Base-by-base conservation (phyloP, 805 yeast genomes). In the Kodamaea leandrae region DNA sequence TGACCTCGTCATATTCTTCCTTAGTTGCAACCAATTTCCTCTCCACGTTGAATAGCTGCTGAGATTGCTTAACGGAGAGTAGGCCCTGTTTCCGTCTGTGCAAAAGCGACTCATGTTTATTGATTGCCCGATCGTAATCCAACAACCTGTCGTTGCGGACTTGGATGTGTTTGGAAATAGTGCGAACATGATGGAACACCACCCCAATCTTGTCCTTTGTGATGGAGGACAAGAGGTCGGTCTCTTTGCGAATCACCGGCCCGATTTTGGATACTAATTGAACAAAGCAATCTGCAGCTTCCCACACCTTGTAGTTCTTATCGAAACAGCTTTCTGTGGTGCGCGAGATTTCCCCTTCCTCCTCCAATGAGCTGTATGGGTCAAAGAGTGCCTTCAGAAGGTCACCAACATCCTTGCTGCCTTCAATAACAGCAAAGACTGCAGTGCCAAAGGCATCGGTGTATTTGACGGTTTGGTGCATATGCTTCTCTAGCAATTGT, bases 51-150 rank as follows among this genome's bases (percentile, higher is more conserved):
- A 44, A 47, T 17, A 58, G 40, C 15, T 52, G 36, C 28, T 54
- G 64, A 5, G 54, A 43, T 42, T 68, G 66, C 40, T 61, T 64
- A 2, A 51, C 42, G 1, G 63, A 49, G 7, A 67, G 48, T 6
- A 48, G 55, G 52, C 54, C 44, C 53, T 72, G 66, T 16, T 66
- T 67, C 46, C 66, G 57, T 13, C 65, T 64, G 20, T 72, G 50
- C 2, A 38, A 43, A 53, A 53, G 53, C 29, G 37, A 53, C 19
- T 61, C 69, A 7, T 57, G 55, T 7, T 54, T 50, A 17, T 60
- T 62, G 24, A 45, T 48, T 10, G 60, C 54, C 36, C 53, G 56
- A 43, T 72, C 75, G 47, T 64, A 64, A 32, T 67, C 74, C 40
- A 69, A 49, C 18, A 69, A 51, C 1, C 66, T 60, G 40, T 52